Evolutionary conservation across 2,329 filamentous ascomycete genomes (phyloP).

Genomic region (Botrytis fabae): DNA sequence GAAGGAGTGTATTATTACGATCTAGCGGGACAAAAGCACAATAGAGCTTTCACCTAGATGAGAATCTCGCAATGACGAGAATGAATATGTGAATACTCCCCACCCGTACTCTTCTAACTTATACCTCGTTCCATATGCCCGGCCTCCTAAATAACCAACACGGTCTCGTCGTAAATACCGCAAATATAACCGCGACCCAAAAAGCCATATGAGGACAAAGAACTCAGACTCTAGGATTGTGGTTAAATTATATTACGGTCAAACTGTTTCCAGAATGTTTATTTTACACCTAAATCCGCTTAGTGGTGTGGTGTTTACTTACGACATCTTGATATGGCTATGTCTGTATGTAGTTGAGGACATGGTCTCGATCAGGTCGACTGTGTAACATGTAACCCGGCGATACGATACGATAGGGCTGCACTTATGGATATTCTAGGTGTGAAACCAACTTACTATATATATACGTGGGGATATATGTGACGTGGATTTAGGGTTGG

Average conservation of each 20-base stretch:
- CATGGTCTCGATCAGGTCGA: neutral
- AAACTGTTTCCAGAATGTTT: accelerated
- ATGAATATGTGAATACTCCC: no score
- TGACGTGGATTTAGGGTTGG: neutral
- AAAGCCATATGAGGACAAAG: neutral
- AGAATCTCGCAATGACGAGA: neutral
- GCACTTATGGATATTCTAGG: neutral
- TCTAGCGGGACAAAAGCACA: neutral
- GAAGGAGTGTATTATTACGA: neutral
- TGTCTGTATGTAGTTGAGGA: neutral
- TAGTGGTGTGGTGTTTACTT: neutral
- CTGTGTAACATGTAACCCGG: neutral
- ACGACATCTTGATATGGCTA: neutral
- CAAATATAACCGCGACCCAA: accelerated
- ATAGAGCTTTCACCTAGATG: neutral
- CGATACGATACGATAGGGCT: neutral
- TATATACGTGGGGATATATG: neutral
- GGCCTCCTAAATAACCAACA: neutral
- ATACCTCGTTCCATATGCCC: neutral
- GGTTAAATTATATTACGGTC: neutral
- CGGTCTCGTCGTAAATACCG: neutral
- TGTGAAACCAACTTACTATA: neutral
- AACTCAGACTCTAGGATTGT: neutral
- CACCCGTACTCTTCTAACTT: neutral
- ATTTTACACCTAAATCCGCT: neutral